These are phyloP conservation scores for Tetrapisispora fleetii DNA, from an alignment of 805 yeast genomes.

Conservation along the genomic window DNA sequence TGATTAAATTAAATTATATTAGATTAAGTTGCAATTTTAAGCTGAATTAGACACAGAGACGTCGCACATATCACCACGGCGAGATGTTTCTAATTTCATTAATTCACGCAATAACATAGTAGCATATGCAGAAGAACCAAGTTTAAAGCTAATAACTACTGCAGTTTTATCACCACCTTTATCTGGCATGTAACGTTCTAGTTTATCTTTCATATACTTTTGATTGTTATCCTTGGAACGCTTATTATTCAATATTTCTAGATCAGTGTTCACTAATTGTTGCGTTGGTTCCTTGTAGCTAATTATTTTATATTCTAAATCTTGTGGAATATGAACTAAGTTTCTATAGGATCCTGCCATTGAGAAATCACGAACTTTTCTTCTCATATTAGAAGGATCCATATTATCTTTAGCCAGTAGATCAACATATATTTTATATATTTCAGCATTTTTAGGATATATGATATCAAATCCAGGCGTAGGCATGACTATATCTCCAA, in stretches of 20 bases:
- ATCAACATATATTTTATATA: conserved; percentile 53
- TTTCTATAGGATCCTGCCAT: conserved; percentile 83
- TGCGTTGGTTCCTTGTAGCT: conserved; percentile 56
- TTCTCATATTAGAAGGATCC: conserved; percentile 76
- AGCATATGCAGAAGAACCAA: conserved; percentile 86
- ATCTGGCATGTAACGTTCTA: conserved; percentile 27
- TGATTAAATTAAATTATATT: neutral
- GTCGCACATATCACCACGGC: conserved; percentile 40
- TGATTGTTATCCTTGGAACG: conserved; percentile 26
- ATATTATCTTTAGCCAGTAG: conserved; percentile 74
- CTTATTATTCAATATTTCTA: conserved; percentile 40
- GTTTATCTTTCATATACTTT: conserved; percentile 23
- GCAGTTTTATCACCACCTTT: conserved; percentile 49
- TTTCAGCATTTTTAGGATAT: conserved; percentile 62
- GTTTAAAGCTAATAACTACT: conserved; percentile 61
- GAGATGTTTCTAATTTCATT: conserved; percentile 65
- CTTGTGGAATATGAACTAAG: conserved; percentile 54
- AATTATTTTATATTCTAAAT: conserved; percentile 51
- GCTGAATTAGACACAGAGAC: conserved; percentile 21
- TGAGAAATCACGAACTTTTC: conserved; percentile 82
- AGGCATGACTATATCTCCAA: conserved; percentile 86
- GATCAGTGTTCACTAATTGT: conserved; percentile 71
- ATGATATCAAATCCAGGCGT: conserved; percentile 90
- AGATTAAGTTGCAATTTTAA: neutral
- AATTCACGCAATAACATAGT: conserved; percentile 95